Percentiles rank a stretch among this genome's conserved stretches.
phyloP scores from a whole-genome alignment of 2,329 filamentous ascomycete species.

The Macrophomina phaseolina region DNA sequence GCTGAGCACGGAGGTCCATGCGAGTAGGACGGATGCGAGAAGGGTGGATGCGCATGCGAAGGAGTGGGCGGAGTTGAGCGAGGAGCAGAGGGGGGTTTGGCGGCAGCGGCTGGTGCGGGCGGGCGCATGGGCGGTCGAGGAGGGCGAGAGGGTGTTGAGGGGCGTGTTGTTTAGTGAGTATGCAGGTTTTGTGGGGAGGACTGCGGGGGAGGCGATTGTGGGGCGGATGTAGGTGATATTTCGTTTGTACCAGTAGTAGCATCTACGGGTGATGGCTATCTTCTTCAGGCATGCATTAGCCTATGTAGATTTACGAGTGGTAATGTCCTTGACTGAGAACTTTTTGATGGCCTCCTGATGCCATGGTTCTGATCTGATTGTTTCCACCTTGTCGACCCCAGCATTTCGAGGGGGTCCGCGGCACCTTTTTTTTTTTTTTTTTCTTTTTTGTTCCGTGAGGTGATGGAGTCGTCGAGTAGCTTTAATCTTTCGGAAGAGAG shows the following conservation, averaged over 20 bases:
- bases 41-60: constrained; percentile 56
- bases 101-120: constrained; percentile 70
- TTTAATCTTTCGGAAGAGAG: too few relatives aligned
- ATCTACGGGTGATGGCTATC: too few relatives aligned
- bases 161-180: constrained; percentile 79
- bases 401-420: too few relatives aligned
- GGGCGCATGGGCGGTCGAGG: constrained; percentile 78
- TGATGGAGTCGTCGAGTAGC: too few relatives aligned
- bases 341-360: too few relatives aligned
- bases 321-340: too few relatives aligned
- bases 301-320: too few relatives aligned
- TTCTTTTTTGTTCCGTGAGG: too few relatives aligned
- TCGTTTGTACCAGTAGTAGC: neutral
- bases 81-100: constrained; percentile 70
- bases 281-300: too few relatives aligned
- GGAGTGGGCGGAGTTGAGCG: constrained; percentile 73
- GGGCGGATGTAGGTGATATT: neutral
- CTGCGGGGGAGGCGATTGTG: constrained; percentile 32
- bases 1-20: constrained; percentile 49
- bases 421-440: too few relatives aligned
- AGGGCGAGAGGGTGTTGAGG: constrained; percentile 77
- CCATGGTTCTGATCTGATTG: too few relatives aligned
- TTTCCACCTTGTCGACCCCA: too few relatives aligned
- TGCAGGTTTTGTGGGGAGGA: constrained; percentile 60
- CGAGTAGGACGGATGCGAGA: constrained; percentile 39